phyloP scores from a whole-genome alignment of 1,284 basidiomycete genomes.

The Tylopilus sp. region DNA sequence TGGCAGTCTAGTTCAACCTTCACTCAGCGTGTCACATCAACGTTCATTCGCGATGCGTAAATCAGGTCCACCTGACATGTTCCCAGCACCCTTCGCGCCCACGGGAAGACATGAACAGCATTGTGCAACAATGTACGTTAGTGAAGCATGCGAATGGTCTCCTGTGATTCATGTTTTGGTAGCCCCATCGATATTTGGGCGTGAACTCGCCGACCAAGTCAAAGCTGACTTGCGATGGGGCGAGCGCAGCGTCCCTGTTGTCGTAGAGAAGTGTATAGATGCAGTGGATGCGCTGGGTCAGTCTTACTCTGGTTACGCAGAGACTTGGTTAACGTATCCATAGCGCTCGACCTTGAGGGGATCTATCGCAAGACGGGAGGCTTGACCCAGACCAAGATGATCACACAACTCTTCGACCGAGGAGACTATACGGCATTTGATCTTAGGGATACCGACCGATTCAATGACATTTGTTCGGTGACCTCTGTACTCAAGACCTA shows the following conservation, averaged over 20 bases:
- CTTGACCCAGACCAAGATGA: slow-evolving; percentile 85
- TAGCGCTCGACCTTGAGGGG: slow-evolving; percentile 89
- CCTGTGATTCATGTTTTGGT: slow-evolving; percentile 6
- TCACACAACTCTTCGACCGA: slow-evolving; percentile 93
- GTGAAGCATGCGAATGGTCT: slow-evolving; percentile 5
- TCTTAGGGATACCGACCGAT: slow-evolving; percentile 80
- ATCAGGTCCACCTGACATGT: slow-evolving; percentile 57
- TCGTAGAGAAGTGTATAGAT: slow-evolving; percentile 94
- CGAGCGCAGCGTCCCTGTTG: slow-evolving; percentile 71
- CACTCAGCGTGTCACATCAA: slow-evolving; percentile 62
- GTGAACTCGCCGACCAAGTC: slow-evolving; percentile 82
- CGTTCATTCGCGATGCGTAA: slow-evolving; percentile 70
- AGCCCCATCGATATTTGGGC: slow-evolving; percentile 90
- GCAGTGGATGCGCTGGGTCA: slow-evolving; percentile 84
- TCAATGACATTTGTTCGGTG: slow-evolving; percentile 96
- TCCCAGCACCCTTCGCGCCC: slow-evolving; percentile 42
- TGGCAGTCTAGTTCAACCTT: slow-evolving; percentile 8
- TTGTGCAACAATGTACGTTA: slow-evolving; percentile 24
- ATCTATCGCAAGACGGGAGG: slow-evolving; percentile 98
- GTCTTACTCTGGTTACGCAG: slow-evolving; percentile 24
- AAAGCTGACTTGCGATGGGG: slow-evolving; percentile 63
- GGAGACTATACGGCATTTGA: slow-evolving; percentile 89
- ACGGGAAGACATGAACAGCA: slow-evolving; percentile 35
- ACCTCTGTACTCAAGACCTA: slow-evolving; percentile 98
- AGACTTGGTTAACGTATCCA: neutral